Percentiles rank a stretch among this genome's conserved stretches.
Evolutionary conservation across 352 stramenopile genomes (phyloP).

Genomic region (Globisporangium spiculum): DNA sequence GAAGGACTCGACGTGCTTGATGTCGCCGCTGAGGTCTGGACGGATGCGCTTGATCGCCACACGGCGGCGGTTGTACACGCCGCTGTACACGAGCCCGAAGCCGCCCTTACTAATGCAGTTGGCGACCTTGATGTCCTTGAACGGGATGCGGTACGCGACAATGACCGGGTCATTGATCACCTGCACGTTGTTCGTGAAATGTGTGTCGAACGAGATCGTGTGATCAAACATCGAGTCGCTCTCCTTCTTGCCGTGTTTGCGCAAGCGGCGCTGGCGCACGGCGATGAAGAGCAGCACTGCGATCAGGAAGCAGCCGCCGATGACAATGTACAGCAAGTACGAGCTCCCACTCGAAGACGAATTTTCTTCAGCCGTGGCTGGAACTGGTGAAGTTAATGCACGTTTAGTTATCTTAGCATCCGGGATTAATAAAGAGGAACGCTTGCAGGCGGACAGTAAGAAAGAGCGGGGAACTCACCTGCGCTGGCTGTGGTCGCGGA

Average conservation of each 20-base stretch:
- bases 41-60: constrained; percentile 71
- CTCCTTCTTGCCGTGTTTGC: constrained; percentile 35
- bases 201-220: constrained; percentile 56
- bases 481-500: constrained; percentile 15
- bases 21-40: constrained; percentile 41
- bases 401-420: too few species aligned
- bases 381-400: not conserved
- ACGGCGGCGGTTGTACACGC: constrained; percentile 51
- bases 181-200: constrained; percentile 48
- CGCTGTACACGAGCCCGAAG: constrained; percentile 62
- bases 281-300: constrained; percentile 50
- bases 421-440: too few species aligned
- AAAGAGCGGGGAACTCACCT: not conserved
- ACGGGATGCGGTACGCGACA: constrained; percentile 54
- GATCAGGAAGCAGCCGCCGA: constrained; percentile 39
- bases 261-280: constrained; percentile 33
- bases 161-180: constrained; percentile 67
- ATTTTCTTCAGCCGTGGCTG: constrained; percentile 18
- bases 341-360: constrained; percentile 31
- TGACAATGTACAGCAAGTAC: constrained; percentile 42
- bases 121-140: constrained; percentile 54
- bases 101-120: constrained; percentile 63
- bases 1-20: constrained; percentile 59
- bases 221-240: constrained; percentile 46
- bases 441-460: too few species aligned